phyloP scores from a whole-genome alignment of 192 early-diverging fungal genomes.

The Coemansia javaensis region DNA sequence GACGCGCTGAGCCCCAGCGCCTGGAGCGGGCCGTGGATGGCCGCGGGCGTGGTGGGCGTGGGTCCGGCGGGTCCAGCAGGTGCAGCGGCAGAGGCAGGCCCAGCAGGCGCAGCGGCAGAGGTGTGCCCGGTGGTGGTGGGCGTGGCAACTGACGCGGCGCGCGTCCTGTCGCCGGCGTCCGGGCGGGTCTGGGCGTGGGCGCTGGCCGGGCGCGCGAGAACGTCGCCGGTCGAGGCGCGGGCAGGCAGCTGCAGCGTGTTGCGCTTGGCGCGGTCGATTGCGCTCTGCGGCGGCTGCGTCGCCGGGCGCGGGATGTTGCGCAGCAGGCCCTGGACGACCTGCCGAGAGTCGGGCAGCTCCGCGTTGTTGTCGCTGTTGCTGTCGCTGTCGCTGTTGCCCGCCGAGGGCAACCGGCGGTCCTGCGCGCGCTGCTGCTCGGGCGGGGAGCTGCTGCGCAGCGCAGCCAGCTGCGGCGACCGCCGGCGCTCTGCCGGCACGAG shows the following conservation, averaged over 20 bases:
- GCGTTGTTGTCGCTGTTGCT: not conserved
- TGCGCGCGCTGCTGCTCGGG: not conserved
- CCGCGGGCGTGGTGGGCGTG: too few species aligned
- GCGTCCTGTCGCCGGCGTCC: not conserved
- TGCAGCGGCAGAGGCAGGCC: too few species aligned
- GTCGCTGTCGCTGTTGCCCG: not conserved
- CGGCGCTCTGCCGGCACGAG: not conserved
- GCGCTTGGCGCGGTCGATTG: constrained; percentile 44
- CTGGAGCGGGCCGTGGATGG: constrained; percentile 11
- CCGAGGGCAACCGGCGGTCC: not conserved
- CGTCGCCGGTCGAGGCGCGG: constrained; percentile 12
- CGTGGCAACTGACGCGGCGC: too few species aligned
- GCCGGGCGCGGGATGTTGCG: constrained; percentile 44
- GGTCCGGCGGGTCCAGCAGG: too few species aligned
- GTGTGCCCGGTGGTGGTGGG: too few species aligned
- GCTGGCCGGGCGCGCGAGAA: constrained; percentile 13
- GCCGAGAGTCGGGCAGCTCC: constrained; percentile 40
- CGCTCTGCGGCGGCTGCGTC: constrained; percentile 36
- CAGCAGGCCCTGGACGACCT: constrained; percentile 41
- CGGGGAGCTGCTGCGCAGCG: not conserved
- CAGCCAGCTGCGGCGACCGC: not conserved
- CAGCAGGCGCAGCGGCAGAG: too few species aligned
- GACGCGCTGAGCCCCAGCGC: constrained; percentile 35
- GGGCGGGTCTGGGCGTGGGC: constrained; percentile 3
- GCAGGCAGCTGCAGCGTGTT: constrained; percentile 41